A percentile compares a stretch with the other conserved stretches of the same genome.
Evolutionary conservation across 148 eudicot species (phyloP).

Genomic region (Vaccinium darrowii): DNA sequence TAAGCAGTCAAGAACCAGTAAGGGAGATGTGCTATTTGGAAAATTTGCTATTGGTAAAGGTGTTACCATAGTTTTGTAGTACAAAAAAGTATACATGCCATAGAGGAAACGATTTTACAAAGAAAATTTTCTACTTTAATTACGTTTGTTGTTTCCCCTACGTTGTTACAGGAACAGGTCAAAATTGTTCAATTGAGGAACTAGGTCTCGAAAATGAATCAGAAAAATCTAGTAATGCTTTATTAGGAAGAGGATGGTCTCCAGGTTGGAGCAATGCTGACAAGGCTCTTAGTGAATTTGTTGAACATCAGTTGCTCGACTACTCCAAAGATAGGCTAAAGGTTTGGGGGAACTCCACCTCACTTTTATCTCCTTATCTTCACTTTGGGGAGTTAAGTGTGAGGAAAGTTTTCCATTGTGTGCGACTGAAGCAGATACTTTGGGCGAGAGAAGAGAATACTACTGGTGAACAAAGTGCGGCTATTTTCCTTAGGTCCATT

Average conservation of each 20-base stretch:
- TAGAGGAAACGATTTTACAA: neutral
- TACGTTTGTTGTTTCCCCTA: conserved; percentile 1
- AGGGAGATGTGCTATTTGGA: neutral
- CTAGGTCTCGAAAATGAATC: conserved; percentile 82
- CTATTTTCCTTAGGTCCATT: conserved; percentile 61
- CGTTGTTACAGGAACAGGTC: conserved; percentile 43
- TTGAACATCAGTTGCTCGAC: conserved; percentile 58
- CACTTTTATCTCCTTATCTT: conserved; percentile 83
- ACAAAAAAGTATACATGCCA: neutral
- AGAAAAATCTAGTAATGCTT: conserved; percentile 84
- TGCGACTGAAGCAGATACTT: conserved; percentile 67
- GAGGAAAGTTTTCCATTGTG: conserved; percentile 67
- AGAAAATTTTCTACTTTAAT: neutral
- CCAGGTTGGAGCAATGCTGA: conserved; percentile 94
- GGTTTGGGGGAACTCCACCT: conserved; percentile 69
- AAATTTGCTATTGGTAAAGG: neutral
- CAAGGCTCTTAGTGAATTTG: conserved; percentile 64
- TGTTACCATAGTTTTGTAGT: neutral
- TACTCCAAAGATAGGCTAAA: conserved; percentile 60
- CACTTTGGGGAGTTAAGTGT: conserved; percentile 92
- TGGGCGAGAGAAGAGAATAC: conserved; percentile 68
- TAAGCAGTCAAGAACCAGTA: neutral
- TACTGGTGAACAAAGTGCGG: conserved; percentile 59
- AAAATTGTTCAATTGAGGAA: conserved; percentile 59
- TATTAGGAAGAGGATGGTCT: conserved; percentile 86